A percentile compares a stretch with the other conserved stretches of the same genome.
Conservation (phyloP, 2,329 filamentous ascomycete genomes). For the Hortaea werneckii region DNA sequence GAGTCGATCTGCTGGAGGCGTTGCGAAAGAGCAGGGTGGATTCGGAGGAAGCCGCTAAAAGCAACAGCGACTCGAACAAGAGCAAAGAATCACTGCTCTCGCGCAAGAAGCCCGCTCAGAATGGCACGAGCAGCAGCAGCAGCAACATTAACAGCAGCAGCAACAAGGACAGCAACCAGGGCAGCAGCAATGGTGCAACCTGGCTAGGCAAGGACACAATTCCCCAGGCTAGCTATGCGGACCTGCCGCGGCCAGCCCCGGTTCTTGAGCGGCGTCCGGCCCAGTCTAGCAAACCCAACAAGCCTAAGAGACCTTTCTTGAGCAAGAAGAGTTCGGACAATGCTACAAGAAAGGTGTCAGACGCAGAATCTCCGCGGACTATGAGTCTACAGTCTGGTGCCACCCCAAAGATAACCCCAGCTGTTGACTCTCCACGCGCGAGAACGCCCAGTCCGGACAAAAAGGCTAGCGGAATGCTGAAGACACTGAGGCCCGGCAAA, state of each 20-base stretch:
- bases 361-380: conserved; percentile 14
- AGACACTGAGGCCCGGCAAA: conserved; percentile 21
- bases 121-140: conserved; percentile 1
- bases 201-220: conserved; percentile 77
- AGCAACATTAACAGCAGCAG: conserved; percentile 2
- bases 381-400: conserved; percentile 17
- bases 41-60: conserved; percentile 31
- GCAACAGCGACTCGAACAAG: conserved; percentile 9
- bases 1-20: conserved; percentile 78
- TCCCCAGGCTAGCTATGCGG: conserved; percentile 66
- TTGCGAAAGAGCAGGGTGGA: conserved; percentile 57
- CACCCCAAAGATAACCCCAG: conserved; percentile 12
- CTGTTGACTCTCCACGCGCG: conserved; percentile 25
- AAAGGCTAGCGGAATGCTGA: conserved; percentile 44
- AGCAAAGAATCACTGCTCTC: conserved; percentile 16
- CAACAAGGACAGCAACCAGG: background rate
- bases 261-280: conserved; percentile 13
- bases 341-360: conserved; percentile 37
- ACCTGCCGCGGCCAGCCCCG: conserved; percentile 55
- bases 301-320: conserved; percentile 32
- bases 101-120: conserved; percentile 3
- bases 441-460: conserved; percentile 54
- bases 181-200: conserved; percentile 29
- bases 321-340: conserved; percentile 37
- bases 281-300: background rate